Percentiles rank a stretch among this genome's conserved stretches.
Conservation (phyloP, 306 rosid species). For the Cucumis cinereus region DNA sequence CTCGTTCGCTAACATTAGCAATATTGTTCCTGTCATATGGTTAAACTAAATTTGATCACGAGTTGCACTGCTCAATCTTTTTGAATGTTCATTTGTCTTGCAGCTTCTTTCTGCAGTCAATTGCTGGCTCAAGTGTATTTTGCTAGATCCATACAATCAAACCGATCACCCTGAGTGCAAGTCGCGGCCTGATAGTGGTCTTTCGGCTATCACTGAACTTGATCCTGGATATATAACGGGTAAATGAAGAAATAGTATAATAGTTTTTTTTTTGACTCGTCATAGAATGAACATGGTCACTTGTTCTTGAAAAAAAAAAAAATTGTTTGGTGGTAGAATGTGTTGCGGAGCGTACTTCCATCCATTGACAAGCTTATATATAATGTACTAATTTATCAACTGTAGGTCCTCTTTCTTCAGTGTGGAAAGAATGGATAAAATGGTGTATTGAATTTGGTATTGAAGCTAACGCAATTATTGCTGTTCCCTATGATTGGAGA, state of each 20-base stretch:
- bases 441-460: constrained; percentile 98
- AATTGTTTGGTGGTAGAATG: neutral
- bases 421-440: constrained; percentile 97
- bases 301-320: neutral
- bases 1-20: neutral
- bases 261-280: neutral
- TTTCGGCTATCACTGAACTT: constrained; percentile 92
- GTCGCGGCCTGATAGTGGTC: constrained; percentile 96
- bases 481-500: constrained; percentile 99
- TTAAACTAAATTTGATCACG: neutral
- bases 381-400: constrained; percentile 4
- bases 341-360: neutral
- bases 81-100: neutral
- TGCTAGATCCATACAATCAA: constrained; percentile 82
- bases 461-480: constrained; percentile 91
- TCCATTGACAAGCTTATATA: neutral
- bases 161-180: constrained; percentile 91
- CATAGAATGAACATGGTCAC: neutral
- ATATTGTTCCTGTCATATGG: neutral
- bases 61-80: neutral
- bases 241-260: neutral
- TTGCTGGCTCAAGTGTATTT: constrained; percentile 95
- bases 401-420: constrained; percentile 89
- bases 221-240: constrained; percentile 99
- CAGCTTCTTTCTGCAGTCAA: constrained; percentile 95